Evolutionary conservation across 257 asterid species (phyloP), one percentile per base, ranked within the genome.

Genomic region (Solanum neorickii): DNA sequence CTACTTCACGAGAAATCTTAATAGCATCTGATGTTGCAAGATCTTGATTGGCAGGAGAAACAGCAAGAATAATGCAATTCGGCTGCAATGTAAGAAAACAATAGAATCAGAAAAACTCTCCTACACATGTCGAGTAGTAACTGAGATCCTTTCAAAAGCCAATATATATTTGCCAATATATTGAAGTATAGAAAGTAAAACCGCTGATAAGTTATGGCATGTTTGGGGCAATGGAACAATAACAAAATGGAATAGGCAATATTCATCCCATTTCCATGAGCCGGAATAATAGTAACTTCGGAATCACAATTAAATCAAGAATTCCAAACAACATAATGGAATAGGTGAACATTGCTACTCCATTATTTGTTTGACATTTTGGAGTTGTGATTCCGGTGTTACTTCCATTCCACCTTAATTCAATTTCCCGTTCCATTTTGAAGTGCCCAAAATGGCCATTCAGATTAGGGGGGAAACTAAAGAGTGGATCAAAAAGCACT

Each of bases 31-130:
- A 89, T 25, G 89, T 89, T 66, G 91, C 91, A 75, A 89, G 88
- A 86, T 89, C 91, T 86, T 89, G 91, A 83, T 86, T 89, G 29
- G 91, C 91, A 27, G 91, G 89, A 89, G 91, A 83, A 73, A 89
- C 87, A 27, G 91, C 91, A 47, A 89, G 87, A 89, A 89, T 89
- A 49, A 89, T 89, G 85, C 87, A 86, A 74, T 86, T 89, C 3
- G 91, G 91, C 91, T 89, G 89, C 89, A 86, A 76, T 25, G 39
- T 78, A 72, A 56, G 37, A 56, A 60, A 23, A 42, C 9, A 73
- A 21, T 13, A 25, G 88, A 70, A 73, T 33, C 25, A 31, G 15
- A 39, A 78, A 46, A 46, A 46, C 65, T 25, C 73, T 12, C 21
- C 37, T 72, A 9, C 52, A 35, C 82, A 86, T 74, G 39, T 23